A percentile compares a stretch with the other conserved stretches of the same genome.
Evolutionary conservation across 306 rosid species (phyloP).

Genomic region (Begonia fuchsioides): DNA sequence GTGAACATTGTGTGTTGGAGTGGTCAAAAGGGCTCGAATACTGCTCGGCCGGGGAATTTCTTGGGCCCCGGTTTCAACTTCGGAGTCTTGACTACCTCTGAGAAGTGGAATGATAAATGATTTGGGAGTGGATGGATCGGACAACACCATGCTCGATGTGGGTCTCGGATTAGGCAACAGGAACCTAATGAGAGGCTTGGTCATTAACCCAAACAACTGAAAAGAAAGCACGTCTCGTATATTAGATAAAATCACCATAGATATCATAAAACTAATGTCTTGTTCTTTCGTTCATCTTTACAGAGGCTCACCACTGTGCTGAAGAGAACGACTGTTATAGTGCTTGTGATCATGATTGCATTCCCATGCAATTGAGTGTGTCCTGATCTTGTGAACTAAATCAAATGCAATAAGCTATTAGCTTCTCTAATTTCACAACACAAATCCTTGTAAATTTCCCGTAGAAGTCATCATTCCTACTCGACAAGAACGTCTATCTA

Average conservation of each 20-base stretch:
- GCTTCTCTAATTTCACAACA: no score
- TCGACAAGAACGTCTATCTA: no score
- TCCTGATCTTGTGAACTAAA: conserved; percentile 88
- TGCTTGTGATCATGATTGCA: conserved; percentile 95
- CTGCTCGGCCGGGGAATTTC: conserved; percentile 32
- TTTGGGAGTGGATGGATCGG: conserved; percentile 48
- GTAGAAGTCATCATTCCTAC: no score
- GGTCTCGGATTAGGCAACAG: conserved; percentile 44
- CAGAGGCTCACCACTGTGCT: conserved; percentile 71
- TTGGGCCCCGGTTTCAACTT: conserved; percentile 23
- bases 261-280: background rate
- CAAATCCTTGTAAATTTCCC: no score
- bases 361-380: conserved; percentile 56
- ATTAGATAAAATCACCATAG: no score
- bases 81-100: conserved; percentile 40
- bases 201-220: conserved; percentile 91
- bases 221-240: conserved; percentile 9
- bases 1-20: conserved; percentile 78
- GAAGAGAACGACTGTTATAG: conserved; percentile 78
- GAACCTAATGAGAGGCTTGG: conserved; percentile 73
- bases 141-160: conserved; percentile 30
- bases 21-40: conserved; percentile 52
- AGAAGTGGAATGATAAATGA: conserved; percentile 52
- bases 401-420: background rate
- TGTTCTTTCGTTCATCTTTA: no score